A percentile compares a stretch with the other conserved stretches of the same genome.
Conservation (phyloP, 495 filamentous ascomycete genomes). For the Apiosordaria backusii region DNA sequence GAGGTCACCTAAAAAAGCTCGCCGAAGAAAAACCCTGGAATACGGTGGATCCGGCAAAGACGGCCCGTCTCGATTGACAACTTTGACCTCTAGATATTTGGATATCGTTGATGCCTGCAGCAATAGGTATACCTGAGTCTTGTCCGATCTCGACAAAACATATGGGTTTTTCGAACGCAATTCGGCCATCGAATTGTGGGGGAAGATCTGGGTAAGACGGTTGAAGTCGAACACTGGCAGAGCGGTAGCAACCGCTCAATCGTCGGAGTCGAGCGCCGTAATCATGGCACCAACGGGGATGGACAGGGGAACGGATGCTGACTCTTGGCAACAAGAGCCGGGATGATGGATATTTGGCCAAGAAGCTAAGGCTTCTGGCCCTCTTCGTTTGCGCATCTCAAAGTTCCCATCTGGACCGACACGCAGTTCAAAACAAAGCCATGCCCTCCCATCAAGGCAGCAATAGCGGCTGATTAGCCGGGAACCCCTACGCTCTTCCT, state of each 20-base stretch:
- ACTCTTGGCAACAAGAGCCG: background rate
- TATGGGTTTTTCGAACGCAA: background rate
- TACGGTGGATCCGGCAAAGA: background rate
- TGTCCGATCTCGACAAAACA: conserved; percentile 2
- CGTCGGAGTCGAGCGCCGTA: background rate
- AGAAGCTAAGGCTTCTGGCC: background rate
- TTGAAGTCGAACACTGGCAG: background rate
- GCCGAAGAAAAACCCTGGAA: background rate
- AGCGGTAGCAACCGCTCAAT: background rate
- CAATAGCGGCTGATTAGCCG: background rate
- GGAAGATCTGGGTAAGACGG: background rate
- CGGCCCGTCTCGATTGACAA: background rate
- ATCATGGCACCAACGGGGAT: background rate
- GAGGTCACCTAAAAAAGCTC: background rate
- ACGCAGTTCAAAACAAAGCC: background rate
- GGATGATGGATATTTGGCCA: conserved; percentile 2
- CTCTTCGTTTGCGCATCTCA: background rate
- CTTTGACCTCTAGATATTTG: background rate
- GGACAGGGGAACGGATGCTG: background rate
- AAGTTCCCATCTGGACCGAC: background rate
- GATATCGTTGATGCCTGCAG: background rate
- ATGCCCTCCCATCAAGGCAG: background rate
- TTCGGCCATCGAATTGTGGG: background rate
- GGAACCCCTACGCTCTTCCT: background rate
- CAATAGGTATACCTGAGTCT: background rate